These are phyloP conservation scores for Blastomyces gilchristii DNA, from an alignment of 2,329 filamentous ascomycete species.

Conservation along the genomic window DNA sequence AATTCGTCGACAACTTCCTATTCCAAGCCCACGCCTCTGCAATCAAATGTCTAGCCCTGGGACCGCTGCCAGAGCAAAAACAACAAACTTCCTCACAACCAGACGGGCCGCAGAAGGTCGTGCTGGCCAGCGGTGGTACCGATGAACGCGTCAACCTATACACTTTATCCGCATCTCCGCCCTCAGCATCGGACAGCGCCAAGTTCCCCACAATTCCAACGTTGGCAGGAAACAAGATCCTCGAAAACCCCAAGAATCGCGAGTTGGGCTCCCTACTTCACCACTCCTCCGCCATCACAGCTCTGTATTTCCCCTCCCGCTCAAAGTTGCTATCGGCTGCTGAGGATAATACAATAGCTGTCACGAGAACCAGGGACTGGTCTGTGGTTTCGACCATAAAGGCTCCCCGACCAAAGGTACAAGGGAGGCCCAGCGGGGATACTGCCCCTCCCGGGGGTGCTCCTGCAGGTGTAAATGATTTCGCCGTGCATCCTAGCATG, in stretches of 20 bases:
- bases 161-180: constrained; percentile 64
- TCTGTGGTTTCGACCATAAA: constrained; percentile 78
- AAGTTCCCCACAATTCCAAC: constrained; percentile 52
- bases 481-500: constrained; percentile 90
- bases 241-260: constrained; percentile 77
- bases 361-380: constrained; percentile 83
- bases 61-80: constrained; percentile 52
- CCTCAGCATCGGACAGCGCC: constrained; percentile 39
- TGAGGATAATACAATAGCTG: constrained; percentile 87
- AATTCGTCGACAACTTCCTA: constrained; percentile 86
- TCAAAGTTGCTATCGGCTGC: constrained; percentile 79
- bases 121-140: constrained; percentile 81
- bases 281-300: constrained; percentile 72
- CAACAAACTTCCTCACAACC: constrained; percentile 28
- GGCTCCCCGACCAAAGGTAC: constrained; percentile 69
- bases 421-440: constrained; percentile 76
- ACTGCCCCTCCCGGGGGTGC: constrained; percentile 72
- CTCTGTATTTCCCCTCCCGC: constrained; percentile 70
- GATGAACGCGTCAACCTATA: constrained; percentile 95
- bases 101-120: constrained; percentile 60
- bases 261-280: constrained; percentile 81
- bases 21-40: constrained; percentile 89
- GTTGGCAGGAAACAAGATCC: constrained; percentile 60
- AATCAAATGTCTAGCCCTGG: constrained; percentile 79
- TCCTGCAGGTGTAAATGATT: constrained; percentile 85